Evolutionary conservation across 2,329 filamentous ascomycete genomes (phyloP), one percentile per base, ranked within the genome.

Genomic region (Zymoseptoria crescenta): DNA sequence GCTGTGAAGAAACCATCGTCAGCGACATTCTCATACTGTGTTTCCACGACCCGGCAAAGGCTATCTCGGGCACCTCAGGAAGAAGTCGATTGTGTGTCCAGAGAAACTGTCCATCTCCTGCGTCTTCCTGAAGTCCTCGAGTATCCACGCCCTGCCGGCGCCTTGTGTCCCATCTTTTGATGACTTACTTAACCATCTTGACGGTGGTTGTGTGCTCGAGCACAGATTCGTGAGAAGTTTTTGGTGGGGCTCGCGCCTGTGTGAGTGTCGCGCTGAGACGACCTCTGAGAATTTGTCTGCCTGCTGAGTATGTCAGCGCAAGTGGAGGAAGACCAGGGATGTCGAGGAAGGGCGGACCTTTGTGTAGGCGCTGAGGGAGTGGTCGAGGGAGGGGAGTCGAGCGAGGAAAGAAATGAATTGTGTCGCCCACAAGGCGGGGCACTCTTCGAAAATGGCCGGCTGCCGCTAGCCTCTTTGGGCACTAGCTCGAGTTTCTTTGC

Each of bases 151-250:
- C 49, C 27, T 52, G 49, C 20, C 49, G 49, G 49, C 35, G 10
- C 35, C 35, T n/a, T 16, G 35, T 45, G 2, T 45, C 20, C 19
- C 35, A n/a, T 53, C 52, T 13, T 51, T 55, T 59, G 58, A 56
- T 52, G 58, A 93, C 92, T 88, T 88, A 96, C 92, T 97, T 96
- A 79, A 99, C 94, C 94, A 99, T 99, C 79, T 91, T 96, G 88
- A 82, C 91, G 89, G 91, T 89, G 50, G 51, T 27, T 51, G 35
- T 59, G 55, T 56, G 20, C 56, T 51, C 54, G 35, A n/a, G 24
- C 28, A 41, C 35, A 45, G 35, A 45, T 45, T 45, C 35, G 35
- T 45, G 35, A 45, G 35, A 45, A 45, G 35, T 45, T 45, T 45
- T 45, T 45, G 35, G 35, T 45, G 35, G 24, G 51, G 51, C 51